Conservation (phyloP, 768 basidiomycete species). For the Calocybe cyanea region DNA sequence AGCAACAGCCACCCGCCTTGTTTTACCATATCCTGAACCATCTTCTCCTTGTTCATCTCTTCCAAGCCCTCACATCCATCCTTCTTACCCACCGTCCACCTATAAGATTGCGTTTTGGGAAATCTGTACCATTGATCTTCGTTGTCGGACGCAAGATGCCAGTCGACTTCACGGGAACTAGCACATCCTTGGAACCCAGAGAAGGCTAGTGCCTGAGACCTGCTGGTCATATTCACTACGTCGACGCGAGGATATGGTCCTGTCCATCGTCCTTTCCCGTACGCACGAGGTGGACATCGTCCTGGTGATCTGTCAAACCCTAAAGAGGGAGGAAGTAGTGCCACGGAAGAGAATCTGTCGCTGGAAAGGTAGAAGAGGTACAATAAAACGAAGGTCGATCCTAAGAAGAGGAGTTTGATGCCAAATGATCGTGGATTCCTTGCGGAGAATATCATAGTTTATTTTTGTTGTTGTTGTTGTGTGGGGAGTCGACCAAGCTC, state of each 20-base stretch:
- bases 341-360: slow-evolving; percentile 7
- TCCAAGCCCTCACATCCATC: slow-evolving; percentile 36
- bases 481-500: too few species aligned
- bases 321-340: slow-evolving; percentile 4
- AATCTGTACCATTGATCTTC: slow-evolving; percentile 47
- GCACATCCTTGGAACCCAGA: slow-evolving; percentile 63
- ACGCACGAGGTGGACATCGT: slow-evolving; percentile 29
- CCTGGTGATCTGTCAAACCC: slow-evolving; percentile 10
- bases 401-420: slow-evolving; percentile 18
- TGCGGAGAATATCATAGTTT: slow-evolving; percentile 1
- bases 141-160: slow-evolving; percentile 59
- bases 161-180: slow-evolving; percentile 54
- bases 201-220: slow-evolving; percentile 44
- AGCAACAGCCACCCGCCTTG: slow-evolving; percentile 69
- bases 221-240: slow-evolving; percentile 28
- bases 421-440: slow-evolving; percentile 19
- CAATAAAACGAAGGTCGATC: slow-evolving; percentile 16
- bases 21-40: slow-evolving; percentile 58
- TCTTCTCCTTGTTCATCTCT: slow-evolving; percentile 34
- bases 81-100: slow-evolving; percentile 45
- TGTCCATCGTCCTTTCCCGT: slow-evolving; percentile 36
- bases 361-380: slow-evolving; percentile 24
- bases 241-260: slow-evolving; percentile 28
- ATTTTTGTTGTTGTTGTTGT: too few species aligned
- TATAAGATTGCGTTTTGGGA: slow-evolving; percentile 47